Percentiles rank a stretch among this genome's conserved stretches.
These are phyloP conservation scores for Boletus mariae DNA, from an alignment of 1,284 basidiomycete genomes.

Conservation along the genomic window DNA sequence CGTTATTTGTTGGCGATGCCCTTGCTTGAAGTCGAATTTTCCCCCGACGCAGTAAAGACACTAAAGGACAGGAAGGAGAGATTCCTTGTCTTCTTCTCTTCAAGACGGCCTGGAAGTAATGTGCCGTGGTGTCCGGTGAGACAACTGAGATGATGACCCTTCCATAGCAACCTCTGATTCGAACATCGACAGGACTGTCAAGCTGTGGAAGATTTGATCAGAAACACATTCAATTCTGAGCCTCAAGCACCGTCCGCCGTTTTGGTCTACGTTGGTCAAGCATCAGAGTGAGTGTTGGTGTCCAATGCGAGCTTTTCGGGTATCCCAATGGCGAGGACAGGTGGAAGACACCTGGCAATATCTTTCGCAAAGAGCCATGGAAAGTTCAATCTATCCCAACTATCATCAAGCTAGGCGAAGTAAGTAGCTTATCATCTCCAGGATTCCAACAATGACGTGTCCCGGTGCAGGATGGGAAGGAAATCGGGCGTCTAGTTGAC, in stretches of 20 bases:
- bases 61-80: slow-evolving; percentile 43
- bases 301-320: neutral
- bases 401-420: slow-evolving; percentile 64
- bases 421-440: slow-evolving; percentile 37
- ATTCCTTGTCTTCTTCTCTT: slow-evolving; percentile 67
- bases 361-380: slow-evolving; percentile 65
- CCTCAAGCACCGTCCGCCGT: slow-evolving; percentile 55
- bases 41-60: slow-evolving; percentile 33
- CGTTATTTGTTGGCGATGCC: slow-evolving; percentile 21
- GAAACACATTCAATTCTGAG: slow-evolving; percentile 49
- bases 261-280: slow-evolving; percentile 73
- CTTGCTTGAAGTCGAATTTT: slow-evolving; percentile 29
- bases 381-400: slow-evolving; percentile 67
- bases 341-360: slow-evolving; percentile 64
- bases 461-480: slow-evolving; percentile 41
- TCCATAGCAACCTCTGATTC: slow-evolving; percentile 3
- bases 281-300: slow-evolving; percentile 51
- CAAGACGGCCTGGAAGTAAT: slow-evolving; percentile 44
- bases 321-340: slow-evolving; percentile 35
- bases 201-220: slow-evolving; percentile 59
- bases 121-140: slow-evolving; percentile 65
- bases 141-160: neutral
- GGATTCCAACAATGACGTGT: slow-evolving; percentile 1
- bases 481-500: slow-evolving; percentile 59
- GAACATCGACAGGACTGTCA: slow-evolving; percentile 62